Evolutionary conservation across 345 rosid genomes (phyloP), one percentile per base, ranked within the genome.

Genomic region (Durio zibethinus): DNA sequence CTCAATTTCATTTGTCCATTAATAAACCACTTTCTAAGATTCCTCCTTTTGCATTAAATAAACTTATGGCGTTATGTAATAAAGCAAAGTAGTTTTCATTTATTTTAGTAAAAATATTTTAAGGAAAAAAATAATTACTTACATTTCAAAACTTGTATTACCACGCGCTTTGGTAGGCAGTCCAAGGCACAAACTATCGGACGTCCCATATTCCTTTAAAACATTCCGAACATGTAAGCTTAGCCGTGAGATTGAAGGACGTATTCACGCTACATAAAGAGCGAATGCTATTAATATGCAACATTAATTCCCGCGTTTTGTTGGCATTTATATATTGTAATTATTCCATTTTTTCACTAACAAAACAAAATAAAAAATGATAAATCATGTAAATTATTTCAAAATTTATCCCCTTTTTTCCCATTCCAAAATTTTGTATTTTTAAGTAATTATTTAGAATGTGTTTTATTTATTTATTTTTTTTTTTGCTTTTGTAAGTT

Each of bases 271-370:
- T n/a, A 21, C 18, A 1, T 20, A 12, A 63, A 47, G 2, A 7
- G 23, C 53, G 50, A 33, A 40, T 64, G 67, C 16, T 43, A 11
- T 35, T 68, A 27, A 4, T 10, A 52, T 43, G 40, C 18, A 78
- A 82, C 80, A 75, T 69, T 52, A 59, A 75, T 77, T 66, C 42
- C 73, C 81, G 80, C 77, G 11, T 27, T 43, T 60, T 33, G 74
- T 63, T 10, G 48, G 38, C 25, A 12, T 9, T 67, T 67, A 11
- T 11, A n/a, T n/a, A n/a, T 35, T 35, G 6, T 36, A 43, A 68
- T 21, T 12, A 67, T 67, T 40, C 52, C 33, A 25, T 25, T 68
- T 27, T 42, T 23, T n/a, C 50, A 67, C 53, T 23, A 21, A 40
- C 50, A n/a, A 40, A 21, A 21, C 10, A 25, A 25, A 11, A 23